These are phyloP conservation scores for Phytophthora hybrid DNA, from an alignment of 352 stramenopile species.

Conservation along the genomic window DNA sequence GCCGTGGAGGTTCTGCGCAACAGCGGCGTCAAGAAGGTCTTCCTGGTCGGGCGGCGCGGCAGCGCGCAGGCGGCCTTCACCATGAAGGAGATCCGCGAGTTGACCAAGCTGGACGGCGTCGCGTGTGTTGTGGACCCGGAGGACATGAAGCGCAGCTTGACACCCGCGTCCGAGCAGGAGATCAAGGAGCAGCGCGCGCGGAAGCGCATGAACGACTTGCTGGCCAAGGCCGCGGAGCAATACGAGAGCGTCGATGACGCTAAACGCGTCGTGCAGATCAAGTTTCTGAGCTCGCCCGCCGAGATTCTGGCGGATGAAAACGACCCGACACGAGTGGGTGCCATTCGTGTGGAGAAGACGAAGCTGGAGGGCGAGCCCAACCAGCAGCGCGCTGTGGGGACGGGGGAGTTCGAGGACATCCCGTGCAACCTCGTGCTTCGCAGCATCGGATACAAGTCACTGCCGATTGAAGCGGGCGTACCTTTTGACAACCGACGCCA, in stretches of 20 bases:
- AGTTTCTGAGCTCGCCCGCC: slow-evolving; percentile 92
- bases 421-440: slow-evolving; percentile 78
- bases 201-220: slow-evolving; percentile 88
- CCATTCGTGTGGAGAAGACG: slow-evolving; percentile 90
- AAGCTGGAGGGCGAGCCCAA: slow-evolving; percentile 86
- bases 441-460: slow-evolving; percentile 94
- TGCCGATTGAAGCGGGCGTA: slow-evolving; percentile 63
- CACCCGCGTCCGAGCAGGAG: slow-evolving; percentile 85
- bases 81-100: slow-evolving; percentile 96
- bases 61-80: slow-evolving; percentile 97
- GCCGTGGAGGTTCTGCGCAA: slow-evolving; percentile 88
- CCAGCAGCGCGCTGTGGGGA: slow-evolving; percentile 86
- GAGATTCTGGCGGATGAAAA: slow-evolving; percentile 69
- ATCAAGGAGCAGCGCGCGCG: slow-evolving; percentile 83
- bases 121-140: slow-evolving; percentile 88
- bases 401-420: slow-evolving; percentile 89
- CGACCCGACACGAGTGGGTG: slow-evolving; percentile 58
- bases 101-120: slow-evolving; percentile 85
- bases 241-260: slow-evolving; percentile 34
- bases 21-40: slow-evolving; percentile 86
- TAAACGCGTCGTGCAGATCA: slow-evolving; percentile 78
- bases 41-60: slow-evolving; percentile 94
- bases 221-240: slow-evolving; percentile 64
- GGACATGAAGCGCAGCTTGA: slow-evolving; percentile 92
- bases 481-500: slow-evolving; percentile 87